Conservation (phyloP, 805 yeast genomes). For the Kazachstania viticola region DNA sequence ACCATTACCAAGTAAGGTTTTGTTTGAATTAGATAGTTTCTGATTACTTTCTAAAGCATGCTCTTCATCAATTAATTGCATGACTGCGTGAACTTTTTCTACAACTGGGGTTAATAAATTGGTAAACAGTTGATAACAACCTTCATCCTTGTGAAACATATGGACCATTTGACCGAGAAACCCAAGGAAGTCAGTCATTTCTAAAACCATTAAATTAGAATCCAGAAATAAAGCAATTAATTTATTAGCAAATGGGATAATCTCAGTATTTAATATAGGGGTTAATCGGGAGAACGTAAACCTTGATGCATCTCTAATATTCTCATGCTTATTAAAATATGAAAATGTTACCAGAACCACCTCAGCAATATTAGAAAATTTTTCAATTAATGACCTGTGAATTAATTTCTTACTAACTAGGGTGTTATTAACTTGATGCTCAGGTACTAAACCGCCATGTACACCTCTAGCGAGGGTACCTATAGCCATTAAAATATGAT, state of each 20-base stretch:
- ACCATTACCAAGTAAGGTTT: constrained; percentile 2
- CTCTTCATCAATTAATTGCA: constrained; percentile 32
- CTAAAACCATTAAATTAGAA: constrained; percentile 45
- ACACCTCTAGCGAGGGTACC: constrained; percentile 87
- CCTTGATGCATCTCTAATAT: constrained; percentile 74
- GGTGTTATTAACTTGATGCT: constrained; percentile 29
- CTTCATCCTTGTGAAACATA: constrained; percentile 52
- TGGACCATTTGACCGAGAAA: constrained; percentile 86
- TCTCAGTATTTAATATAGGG: constrained; percentile 48
- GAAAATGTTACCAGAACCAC: constrained; percentile 79
- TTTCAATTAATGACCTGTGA: constrained; percentile 29
- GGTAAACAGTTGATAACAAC: constrained; percentile 61
- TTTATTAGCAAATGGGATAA: constrained; percentile 49
- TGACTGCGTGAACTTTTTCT: constrained; percentile 43
- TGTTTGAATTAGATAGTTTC: not conserved
- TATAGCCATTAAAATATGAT: constrained; percentile 77
- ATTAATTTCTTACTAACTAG: constrained; percentile 22
- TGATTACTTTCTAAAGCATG: constrained; percentile 2
- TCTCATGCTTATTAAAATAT: constrained; percentile 50
- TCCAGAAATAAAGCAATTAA: constrained; percentile 56
- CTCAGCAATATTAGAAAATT: constrained; percentile 61
- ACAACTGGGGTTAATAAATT: constrained; percentile 67
- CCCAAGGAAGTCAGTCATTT: constrained; percentile 69
- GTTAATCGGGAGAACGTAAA: constrained; percentile 81
- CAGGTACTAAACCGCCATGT: constrained; percentile 37